phyloP scores from a whole-genome alignment of 164 flowering plant species.

The Amborella trichopoda region DNA sequence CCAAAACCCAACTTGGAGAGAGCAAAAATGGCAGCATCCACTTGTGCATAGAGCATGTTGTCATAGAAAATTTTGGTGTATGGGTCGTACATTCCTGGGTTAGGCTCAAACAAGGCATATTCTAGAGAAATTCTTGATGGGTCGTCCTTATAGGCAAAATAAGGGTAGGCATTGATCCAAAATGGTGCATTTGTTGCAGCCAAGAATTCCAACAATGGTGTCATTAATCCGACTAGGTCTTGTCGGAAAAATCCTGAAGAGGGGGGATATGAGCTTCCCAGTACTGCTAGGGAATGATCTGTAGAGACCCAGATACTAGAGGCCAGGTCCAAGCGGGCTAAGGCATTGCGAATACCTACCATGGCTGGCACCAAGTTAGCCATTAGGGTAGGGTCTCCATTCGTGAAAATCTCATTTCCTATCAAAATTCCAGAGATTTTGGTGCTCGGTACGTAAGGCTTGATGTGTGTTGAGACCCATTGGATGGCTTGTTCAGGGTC shows the following conservation, averaged over 20 bases:
- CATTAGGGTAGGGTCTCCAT: conserved; percentile 28
- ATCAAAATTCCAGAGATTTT: conserved; percentile 72
- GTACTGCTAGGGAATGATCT: conserved; percentile 50
- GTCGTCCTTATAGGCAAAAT: conserved; percentile 69
- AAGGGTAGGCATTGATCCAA: conserved; percentile 96
- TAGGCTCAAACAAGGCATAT: conserved; percentile 63
- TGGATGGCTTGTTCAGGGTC: conserved; percentile 67
- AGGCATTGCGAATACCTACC: conserved; percentile 44
- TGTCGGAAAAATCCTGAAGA: conserved; percentile 57
- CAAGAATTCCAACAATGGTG: conserved; percentile 45
- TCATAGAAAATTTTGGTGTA: conserved; percentile 63
- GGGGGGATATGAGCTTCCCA: conserved; percentile 63
- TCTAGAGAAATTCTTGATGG: conserved; percentile 44
- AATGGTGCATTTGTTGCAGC: conserved; percentile 50
- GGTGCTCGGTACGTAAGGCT: conserved; percentile 72
- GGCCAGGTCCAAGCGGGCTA: conserved; percentile 44
- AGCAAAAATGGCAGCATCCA: conserved; percentile 77
- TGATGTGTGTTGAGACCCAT: conserved; percentile 64
- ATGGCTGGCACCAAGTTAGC: conserved; percentile 55
- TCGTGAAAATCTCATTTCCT: conserved; percentile 76
- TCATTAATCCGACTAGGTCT: conserved; percentile 37
- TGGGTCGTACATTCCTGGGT: conserved; percentile 67
- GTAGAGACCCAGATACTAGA: conserved; percentile 59
- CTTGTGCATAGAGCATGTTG: conserved; percentile 91
- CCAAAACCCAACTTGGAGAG: conserved; percentile 46